phyloP scores from a whole-genome alignment of 2,329 filamentous ascomycete species.

The Paracoccidioides lutzii region DNA sequence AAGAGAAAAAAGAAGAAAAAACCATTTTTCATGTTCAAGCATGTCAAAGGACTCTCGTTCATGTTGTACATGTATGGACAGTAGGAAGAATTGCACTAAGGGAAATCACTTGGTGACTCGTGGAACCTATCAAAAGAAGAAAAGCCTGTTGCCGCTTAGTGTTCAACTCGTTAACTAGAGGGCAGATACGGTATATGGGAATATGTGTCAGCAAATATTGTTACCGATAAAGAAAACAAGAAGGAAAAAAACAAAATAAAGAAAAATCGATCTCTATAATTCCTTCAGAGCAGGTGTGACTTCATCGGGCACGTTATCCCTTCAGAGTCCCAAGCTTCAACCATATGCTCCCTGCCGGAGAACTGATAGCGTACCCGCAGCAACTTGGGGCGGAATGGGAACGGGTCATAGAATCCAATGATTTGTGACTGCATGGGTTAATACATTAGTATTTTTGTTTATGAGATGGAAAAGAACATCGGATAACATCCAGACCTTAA shows the following conservation, averaged over 20 bases:
- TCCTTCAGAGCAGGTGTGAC: slow-evolving; percentile 19
- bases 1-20: neutral
- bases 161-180: too few relatives aligned
- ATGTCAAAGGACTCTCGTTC: neutral
- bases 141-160: too few relatives aligned
- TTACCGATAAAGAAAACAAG: neutral
- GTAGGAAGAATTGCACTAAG: too few relatives aligned
- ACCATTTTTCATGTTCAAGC: neutral
- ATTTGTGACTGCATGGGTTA: slow-evolving; percentile 26
- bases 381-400: slow-evolving; percentile 28
- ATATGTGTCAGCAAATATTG: too few relatives aligned
- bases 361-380: slow-evolving; percentile 33
- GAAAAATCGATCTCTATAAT: neutral
- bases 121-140: neutral
- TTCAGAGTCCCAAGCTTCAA: slow-evolving; percentile 27
- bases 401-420: slow-evolving; percentile 33
- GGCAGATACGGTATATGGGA: too few relatives aligned
- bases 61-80: neutral
- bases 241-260: neutral
- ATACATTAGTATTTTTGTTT: slow-evolving; percentile 12
- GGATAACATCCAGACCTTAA: slow-evolving; percentile 20
- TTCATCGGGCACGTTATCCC: slow-evolving; percentile 28
- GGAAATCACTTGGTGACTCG: neutral
- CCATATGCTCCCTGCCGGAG: slow-evolving; percentile 25
- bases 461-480: neutral